Evolutionary conservation across 1,139 yeast species (phyloP), one percentile per base, ranked within the genome.

Genomic region (Yamadazyma triangularis): DNA sequence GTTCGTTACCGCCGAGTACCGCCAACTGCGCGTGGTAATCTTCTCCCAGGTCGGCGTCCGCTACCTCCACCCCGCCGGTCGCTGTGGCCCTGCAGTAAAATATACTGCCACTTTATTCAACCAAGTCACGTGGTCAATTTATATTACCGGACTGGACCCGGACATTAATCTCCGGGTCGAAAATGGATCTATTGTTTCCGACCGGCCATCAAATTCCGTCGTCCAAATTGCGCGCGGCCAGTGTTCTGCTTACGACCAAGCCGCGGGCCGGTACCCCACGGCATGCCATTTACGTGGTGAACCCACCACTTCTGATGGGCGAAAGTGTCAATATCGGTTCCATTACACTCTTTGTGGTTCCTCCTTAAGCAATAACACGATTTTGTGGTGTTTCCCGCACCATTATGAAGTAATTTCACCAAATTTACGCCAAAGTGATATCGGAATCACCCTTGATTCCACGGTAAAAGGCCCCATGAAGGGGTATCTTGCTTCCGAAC

Each of bases 381-480:
- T 68, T n/a, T 50, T 67, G 43, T 72, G 64, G 69, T 77, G 63
- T 62, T 62, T 81, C 13, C 91, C 91, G 1, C 94, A 83, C 48
- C 91, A 82, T 41, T 74, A 71, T 34, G 66, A 64, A 14, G 58
- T 72, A 0, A 63, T 79, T 15, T 28, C 33, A n/a, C 38, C 43
- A 20, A 39, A 39, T 2, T 35, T 48, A 5, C 45, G 42, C 19
- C 39, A 35, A 4, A 38, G 39, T 12, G 53, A 48, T 20, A 60
- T 74, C 0, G 61, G 60, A 7, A 45, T 80, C 24, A 41, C 39
- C 2, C 49, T 83, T 26, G 85, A 77, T 40, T 79, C 89, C 0
- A 77, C 89, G 0, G 77, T 84, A 1, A 77, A 75, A 46, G 94
- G 94, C 9, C 50, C 47, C 4, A 82, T 83, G 79, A 62, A 57